Percentiles rank a stretch among this genome's conserved stretches.
Conservation (phyloP, 2,329 filamentous ascomycete species). For the Aspergillus eucalypticola region DNA sequence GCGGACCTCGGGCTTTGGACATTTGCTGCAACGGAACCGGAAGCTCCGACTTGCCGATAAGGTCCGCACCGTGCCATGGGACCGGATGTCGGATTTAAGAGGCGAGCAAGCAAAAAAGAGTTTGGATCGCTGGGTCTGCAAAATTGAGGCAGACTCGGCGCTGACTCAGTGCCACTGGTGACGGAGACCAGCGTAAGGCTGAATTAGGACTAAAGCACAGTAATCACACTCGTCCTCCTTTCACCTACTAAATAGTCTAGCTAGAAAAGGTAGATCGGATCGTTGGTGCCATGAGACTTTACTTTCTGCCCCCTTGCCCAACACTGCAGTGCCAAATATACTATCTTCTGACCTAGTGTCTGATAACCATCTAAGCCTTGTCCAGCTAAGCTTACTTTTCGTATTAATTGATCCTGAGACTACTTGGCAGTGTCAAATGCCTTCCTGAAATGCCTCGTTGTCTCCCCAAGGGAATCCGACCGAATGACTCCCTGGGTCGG, state of each 20-base stretch:
- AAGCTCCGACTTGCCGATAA: conserved; percentile 15
- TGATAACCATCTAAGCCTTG: not conserved
- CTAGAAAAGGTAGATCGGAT: not conserved
- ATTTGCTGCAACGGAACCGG: conserved; percentile 7
- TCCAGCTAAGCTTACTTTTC: not conserved
- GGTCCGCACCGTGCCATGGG: conserved; percentile 11
- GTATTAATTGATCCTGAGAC: not conserved
- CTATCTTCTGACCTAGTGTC: not conserved
- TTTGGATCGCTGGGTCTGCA: not conserved
- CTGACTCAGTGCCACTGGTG: not conserved
- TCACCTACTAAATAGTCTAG: not conserved
- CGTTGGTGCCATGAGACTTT: not conserved
- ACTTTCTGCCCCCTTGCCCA: not conserved
- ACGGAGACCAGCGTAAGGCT: conserved; percentile 2
- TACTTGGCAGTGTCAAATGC: not conserved
- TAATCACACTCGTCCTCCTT: too few species aligned
- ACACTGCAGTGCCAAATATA: not conserved
- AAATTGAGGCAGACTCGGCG: not conserved
- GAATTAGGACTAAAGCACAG: not conserved
- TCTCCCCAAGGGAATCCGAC: not conserved
- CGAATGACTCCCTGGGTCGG: not conserved
- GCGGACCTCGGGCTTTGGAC: conserved; percentile 3
- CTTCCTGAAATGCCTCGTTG: not conserved
- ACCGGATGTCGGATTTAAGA: not conserved
- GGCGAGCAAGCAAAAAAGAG: not conserved